Evolutionary conservation across 805 yeast genomes (phyloP), one percentile per base, ranked within the genome.

Genomic region (Torulaspora quercuum): DNA sequence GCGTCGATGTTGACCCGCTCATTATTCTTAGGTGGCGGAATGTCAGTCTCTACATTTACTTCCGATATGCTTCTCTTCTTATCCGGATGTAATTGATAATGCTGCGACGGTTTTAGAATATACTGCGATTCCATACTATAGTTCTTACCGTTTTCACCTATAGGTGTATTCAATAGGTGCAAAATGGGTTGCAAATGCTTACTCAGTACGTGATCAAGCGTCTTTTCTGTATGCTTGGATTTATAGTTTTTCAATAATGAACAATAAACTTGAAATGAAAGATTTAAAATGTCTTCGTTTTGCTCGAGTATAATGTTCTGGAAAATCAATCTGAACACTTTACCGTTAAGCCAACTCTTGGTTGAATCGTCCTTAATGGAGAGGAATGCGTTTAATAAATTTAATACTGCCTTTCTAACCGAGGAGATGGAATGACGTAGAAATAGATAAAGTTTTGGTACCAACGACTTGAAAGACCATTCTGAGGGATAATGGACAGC

Each of bases 391-490:
- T 75, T 55, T 17, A 92, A 65, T 1, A 97, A 82, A 43, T 83
- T 76, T 25, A 92, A 64, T 2, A 90, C 96, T 0, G 97, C 85
- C 51, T 77, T 81, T 49, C 99, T 74, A 8, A 92, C 97, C 49
- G 86, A 84, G 2, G 89, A 74, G 41, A 92, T 88, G 1, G 97
- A 87, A 62, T 92, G 98, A 48, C 99, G 76, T 45, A 92, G 69
- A 53, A 92, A 92, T 14, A 97, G 97, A 53, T 81, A 90, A 24
- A 92, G 68, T 48, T 90, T 76, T 2, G 99, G 97, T n/a, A 92
- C 87, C 41, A 92, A 65, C 30, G 68, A 67, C 29, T 79, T 78
- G 52, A 90, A 84, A 2, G 88, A 75, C 56, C 74, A 69, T 15
- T 74, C 63, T 24, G 58, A 45, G 5, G 72, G 65, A 43, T 74